phyloP scores from a whole-genome alignment of 78 protist species.

The Bodo saltans region DNA sequence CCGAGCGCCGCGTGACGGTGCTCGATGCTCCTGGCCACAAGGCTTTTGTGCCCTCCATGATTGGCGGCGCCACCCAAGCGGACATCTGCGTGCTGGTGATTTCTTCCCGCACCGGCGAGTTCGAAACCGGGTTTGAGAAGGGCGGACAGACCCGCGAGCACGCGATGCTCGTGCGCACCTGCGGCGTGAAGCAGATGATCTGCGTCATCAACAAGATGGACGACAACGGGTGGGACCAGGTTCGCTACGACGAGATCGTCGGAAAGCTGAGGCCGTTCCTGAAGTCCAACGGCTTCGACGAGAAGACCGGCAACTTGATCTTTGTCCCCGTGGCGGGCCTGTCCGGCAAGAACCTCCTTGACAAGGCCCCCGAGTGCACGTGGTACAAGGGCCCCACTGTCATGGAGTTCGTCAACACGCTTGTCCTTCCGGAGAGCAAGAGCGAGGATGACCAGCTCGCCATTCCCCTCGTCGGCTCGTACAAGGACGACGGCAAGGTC shows the following conservation, averaged over 20 bases:
- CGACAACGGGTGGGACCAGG: slow-evolving; percentile 83
- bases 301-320: slow-evolving; percentile 60
- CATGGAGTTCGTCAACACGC: slow-evolving; percentile 62
- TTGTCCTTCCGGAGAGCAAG: slow-evolving; percentile 49
- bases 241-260: slow-evolving; percentile 68
- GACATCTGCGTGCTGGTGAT: slow-evolving; percentile 93
- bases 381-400: slow-evolving; percentile 81
- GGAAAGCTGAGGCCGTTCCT: slow-evolving; percentile 57
- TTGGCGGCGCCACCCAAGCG: slow-evolving; percentile 96
- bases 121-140: slow-evolving; percentile 95
- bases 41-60: slow-evolving; percentile 94
- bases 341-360: slow-evolving; percentile 63
- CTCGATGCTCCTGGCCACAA: slow-evolving; percentile 97
- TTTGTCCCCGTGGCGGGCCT: slow-evolving; percentile 89
- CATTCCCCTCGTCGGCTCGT: slow-evolving; percentile 73
- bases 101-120: slow-evolving; percentile 93
- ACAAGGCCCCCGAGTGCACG: too few species aligned
- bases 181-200: slow-evolving; percentile 79
- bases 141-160: slow-evolving; percentile 98
- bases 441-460: slow-evolving; percentile 57
- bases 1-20: slow-evolving; percentile 74
- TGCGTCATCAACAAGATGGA: slow-evolving; percentile 97
- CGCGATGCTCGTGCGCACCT: slow-evolving; percentile 91
- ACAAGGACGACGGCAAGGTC: slow-evolving; percentile 72
- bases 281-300: slow-evolving; percentile 28